Base-by-base conservation (phyloP, 2,329 filamentous ascomycete species). In the Cladosporium sp. region DNA sequence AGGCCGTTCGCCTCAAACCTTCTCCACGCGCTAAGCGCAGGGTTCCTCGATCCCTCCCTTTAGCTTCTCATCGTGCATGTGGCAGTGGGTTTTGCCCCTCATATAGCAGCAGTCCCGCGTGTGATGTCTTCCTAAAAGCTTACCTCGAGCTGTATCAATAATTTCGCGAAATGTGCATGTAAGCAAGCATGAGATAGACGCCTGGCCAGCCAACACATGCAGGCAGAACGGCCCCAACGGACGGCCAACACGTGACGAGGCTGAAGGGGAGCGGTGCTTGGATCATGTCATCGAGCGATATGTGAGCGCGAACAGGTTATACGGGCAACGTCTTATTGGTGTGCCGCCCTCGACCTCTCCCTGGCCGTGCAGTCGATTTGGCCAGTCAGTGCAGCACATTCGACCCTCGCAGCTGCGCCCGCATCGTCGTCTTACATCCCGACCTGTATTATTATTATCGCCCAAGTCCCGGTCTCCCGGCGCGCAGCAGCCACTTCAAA, bases 311-410 rank as follows among this genome's bases (percentile, higher is more conserved):
- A 59, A 59, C 56, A 28, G 56, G 56, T 63, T 63, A 63, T 63
- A 63, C 50, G 16, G n/a, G 33, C 61, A 63, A 56, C 61, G 61
- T 63, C 37, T 56, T 63, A 63, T 63, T 56, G 61, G 61, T 33
- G 40, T 46, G 40, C 40, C 40, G 28, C 28, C 52, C 52, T 55
- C 23, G 40, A 26, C 23, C 40, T 46, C 61, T 52, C 61, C 61
- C 52, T 63, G 50, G 61, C 33, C 50, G 49, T 55, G 61, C 61
- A 63, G 59, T 33, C 11, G 10, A 10, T 18, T 40, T 46, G 12
- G 40, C 40, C 40, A 46, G 40, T 46, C 40, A 46, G 52, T 55
- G 52, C 52, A 31, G 52, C 52, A 55, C 33, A 35, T 12, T 46
- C 40, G 40, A 46, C 12, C 31, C 28, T 29, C 50, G 56, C 61